These are phyloP conservation scores for Collybiopsis luxurians DNA, from an alignment of 768 basidiomycete species.

Conservation along the genomic window DNA sequence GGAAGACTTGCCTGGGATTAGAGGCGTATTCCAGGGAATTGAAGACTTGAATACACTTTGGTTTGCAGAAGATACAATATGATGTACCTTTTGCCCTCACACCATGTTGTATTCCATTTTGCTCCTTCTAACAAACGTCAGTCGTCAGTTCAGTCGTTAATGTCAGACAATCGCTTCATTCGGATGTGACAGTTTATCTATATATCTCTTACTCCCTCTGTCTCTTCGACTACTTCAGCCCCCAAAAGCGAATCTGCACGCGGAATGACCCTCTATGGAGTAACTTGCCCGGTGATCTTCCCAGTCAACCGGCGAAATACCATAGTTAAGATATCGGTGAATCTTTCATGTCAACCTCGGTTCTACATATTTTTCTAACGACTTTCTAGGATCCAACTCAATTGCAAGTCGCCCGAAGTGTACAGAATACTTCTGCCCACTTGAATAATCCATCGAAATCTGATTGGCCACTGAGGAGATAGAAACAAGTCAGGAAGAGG, in stretches of 20 bases:
- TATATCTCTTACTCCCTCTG: constrained; percentile 16
- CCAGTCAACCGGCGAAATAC: constrained; percentile 76
- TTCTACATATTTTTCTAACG: constrained; percentile 3
- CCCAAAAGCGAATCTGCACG: background rate
- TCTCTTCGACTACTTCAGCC: background rate
- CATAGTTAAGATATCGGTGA: constrained; percentile 79
- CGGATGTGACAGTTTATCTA: too few relatives aligned
- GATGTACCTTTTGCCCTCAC: too few relatives aligned
- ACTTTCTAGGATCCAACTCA: background rate
- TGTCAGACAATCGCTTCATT: too few relatives aligned
- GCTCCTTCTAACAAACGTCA: too few relatives aligned
- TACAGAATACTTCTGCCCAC: constrained; percentile 72
- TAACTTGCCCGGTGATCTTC: constrained; percentile 61
- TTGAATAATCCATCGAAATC: constrained; percentile 56
- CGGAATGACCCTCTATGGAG: constrained; percentile 57
- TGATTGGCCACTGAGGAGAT: constrained; percentile 78
- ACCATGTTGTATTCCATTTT: too few relatives aligned
- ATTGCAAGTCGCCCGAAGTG: too few relatives aligned
- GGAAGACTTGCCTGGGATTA: too few relatives aligned
- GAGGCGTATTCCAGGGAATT: too few relatives aligned
- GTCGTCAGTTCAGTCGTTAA: too few relatives aligned
- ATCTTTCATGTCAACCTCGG: constrained; percentile 14
- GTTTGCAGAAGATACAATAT: too few relatives aligned
- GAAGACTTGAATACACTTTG: too few relatives aligned
- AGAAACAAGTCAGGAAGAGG: constrained; percentile 64